Evolutionary conservation across 2,329 filamentous ascomycete genomes (phyloP).

Genomic region (Cryphonectria nitschkei): DNA sequence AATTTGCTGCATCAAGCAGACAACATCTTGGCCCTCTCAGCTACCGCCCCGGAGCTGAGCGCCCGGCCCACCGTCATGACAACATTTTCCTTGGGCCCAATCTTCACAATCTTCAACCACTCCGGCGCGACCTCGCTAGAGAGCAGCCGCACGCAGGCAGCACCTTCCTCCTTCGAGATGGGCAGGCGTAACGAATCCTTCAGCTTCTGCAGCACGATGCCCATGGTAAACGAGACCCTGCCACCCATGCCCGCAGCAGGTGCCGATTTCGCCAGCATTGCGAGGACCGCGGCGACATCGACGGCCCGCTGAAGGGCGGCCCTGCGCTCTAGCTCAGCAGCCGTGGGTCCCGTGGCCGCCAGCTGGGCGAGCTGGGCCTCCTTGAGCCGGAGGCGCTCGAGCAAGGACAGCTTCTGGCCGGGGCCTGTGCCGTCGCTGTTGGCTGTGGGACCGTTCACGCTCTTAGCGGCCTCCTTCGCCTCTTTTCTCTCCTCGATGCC

Average conservation of each 20-base stretch:
- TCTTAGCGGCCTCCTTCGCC: conserved; percentile 42
- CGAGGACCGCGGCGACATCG: conserved; percentile 70
- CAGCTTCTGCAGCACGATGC: conserved; percentile 65
- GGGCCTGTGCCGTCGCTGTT: conserved; percentile 47
- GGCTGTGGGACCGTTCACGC: conserved; percentile 34
- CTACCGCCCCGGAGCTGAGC: conserved; percentile 19
- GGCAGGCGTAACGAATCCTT: conserved; percentile 67
- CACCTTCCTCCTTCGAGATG: conserved; percentile 56
- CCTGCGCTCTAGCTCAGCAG: conserved; percentile 61
- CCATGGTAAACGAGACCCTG: conserved; percentile 68
- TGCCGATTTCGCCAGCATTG: conserved; percentile 62
- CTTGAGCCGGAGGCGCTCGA: conserved; percentile 78
- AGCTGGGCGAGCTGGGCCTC: conserved; percentile 56
- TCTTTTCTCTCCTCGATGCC: conserved; percentile 59
- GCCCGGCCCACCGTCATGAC: conserved; percentile 51
- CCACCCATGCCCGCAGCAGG: conserved; percentile 51
- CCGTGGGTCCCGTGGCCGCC: conserved; percentile 49
- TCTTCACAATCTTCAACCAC: conserved; percentile 57
- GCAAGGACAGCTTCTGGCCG: conserved; percentile 62
- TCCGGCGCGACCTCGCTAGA: conserved; percentile 59
- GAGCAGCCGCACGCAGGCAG: conserved; percentile 54
- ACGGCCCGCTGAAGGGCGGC: conserved; percentile 68
- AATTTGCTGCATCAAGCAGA: conserved; percentile 29
- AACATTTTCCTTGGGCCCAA: conserved; percentile 60
- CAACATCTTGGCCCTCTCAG: conserved; percentile 34